These are phyloP conservation scores for Rheum nobile DNA, from an alignment of 148 eudicot species.

Conservation along the genomic window DNA sequence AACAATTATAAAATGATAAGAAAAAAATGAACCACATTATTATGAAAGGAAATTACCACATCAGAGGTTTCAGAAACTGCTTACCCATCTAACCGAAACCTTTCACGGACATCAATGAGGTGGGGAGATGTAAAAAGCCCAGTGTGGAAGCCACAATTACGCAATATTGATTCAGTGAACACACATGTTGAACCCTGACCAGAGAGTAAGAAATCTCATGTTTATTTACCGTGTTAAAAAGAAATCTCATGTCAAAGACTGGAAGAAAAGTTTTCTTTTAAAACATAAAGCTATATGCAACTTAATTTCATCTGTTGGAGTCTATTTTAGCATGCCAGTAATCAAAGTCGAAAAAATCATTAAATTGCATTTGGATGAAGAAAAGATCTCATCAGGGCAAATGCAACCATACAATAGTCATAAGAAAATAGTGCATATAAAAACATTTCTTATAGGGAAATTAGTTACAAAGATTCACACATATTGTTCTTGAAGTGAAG, in stretches of 20 bases:
- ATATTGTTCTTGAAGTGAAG: background rate
- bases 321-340: background rate
- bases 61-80: constrained; percentile 11
- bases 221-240: no score
- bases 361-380: background rate
- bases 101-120: constrained; percentile 93
- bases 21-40: no score
- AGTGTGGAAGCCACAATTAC: constrained; percentile 80
- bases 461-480: background rate
- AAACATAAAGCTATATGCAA: background rate
- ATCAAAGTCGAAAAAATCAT: background rate
- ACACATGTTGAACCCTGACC: constrained; percentile 88
- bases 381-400: background rate
- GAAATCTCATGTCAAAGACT: constrained; percentile 5
- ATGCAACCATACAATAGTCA: background rate
- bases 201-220: background rate
- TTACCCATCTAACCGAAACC: constrained; percentile 89
- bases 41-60: background rate
- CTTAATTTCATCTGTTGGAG: background rate
- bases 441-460: background rate
- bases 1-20: no score
- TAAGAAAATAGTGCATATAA: no score
- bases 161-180: constrained; percentile 79
- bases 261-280: background rate
- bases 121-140: constrained; percentile 99